Conservation (phyloP, 768 basidiomycete species). For the Lactifluus pinguis region DNA sequence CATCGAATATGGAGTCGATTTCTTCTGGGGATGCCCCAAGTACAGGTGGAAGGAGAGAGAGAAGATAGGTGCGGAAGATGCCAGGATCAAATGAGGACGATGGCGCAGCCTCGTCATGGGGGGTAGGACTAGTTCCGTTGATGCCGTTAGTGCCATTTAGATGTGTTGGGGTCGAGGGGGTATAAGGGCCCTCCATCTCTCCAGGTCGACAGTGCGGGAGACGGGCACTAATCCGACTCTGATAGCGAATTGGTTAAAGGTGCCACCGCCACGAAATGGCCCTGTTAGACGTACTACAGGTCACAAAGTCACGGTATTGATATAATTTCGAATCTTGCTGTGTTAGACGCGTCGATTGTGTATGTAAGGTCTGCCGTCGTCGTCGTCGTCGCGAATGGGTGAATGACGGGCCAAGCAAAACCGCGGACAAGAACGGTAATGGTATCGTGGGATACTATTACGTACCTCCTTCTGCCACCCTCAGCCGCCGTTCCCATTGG, state of each 20-base stretch:
- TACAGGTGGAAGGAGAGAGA: slow-evolving; percentile 66
- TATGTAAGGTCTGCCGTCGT: slow-evolving; percentile 3
- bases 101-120: slow-evolving; percentile 29
- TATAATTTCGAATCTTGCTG: neutral
- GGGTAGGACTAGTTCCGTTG: slow-evolving; percentile 14
- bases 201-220: neutral
- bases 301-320: neutral
- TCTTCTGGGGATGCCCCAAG: slow-evolving; percentile 65
- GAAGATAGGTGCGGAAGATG: slow-evolving; percentile 63
- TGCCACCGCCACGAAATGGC: neutral
- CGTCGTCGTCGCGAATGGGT: slow-evolving; percentile 13
- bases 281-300: neutral
- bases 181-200: slow-evolving; percentile 19
- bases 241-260: neutral
- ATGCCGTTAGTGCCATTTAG: slow-evolving; percentile 17
- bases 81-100: slow-evolving; percentile 54
- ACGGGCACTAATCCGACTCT: slow-evolving; percentile 3
- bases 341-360: slow-evolving; percentile 3
- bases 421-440: neutral
- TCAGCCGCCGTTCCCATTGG: too few species aligned
- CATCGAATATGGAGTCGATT: slow-evolving; percentile 58
- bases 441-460: slow-evolving; percentile 6
- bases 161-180: slow-evolving; percentile 15
- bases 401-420: neutral
- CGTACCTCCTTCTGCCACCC: neutral